Evolutionary conservation across 345 rosid genomes (phyloP).

Genomic region (Eucalyptus marginata): DNA sequence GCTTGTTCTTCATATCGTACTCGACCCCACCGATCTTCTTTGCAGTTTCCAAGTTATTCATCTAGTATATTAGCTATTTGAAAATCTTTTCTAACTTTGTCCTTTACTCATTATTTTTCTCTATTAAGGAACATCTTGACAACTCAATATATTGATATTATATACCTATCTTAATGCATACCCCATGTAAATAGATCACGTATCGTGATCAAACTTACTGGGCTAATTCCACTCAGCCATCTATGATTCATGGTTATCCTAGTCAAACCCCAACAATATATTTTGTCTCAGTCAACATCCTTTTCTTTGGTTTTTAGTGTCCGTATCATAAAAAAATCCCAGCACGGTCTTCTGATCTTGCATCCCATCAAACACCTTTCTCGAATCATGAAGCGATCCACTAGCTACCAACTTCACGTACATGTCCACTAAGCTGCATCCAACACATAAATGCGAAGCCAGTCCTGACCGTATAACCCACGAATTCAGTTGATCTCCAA

Average conservation of each 20-base stretch:
- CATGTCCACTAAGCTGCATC: constrained; percentile 70
- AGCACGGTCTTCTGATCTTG: constrained; percentile 13
- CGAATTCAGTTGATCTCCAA: constrained; percentile 57
- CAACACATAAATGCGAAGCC: constrained; percentile 41
- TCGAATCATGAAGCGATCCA: constrained; percentile 37
- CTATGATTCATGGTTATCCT: not conserved
- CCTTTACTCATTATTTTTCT: not conserved
- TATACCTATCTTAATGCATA: not conserved
- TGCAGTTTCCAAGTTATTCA: not conserved
- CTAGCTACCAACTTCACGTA: constrained; percentile 35
- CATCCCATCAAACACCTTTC: constrained; percentile 58
- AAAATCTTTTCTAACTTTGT: not conserved
- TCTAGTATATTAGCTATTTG: not conserved
- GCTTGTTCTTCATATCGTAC: not conserved
- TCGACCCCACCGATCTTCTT: not conserved
- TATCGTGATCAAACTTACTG: not conserved
- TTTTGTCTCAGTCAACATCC: constrained; percentile 50
- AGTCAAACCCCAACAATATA: not conserved
- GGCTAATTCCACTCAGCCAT: not conserved
- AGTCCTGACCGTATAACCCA: constrained; percentile 35
- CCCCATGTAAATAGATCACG: not conserved
- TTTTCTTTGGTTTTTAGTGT: not conserved
- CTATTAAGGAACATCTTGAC: not conserved
- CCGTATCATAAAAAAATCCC: not conserved
- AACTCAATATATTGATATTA: not conserved